phyloP scores from a whole-genome alignment of 2,329 filamentous ascomycete genomes.

The Metarhizium album region DNA sequence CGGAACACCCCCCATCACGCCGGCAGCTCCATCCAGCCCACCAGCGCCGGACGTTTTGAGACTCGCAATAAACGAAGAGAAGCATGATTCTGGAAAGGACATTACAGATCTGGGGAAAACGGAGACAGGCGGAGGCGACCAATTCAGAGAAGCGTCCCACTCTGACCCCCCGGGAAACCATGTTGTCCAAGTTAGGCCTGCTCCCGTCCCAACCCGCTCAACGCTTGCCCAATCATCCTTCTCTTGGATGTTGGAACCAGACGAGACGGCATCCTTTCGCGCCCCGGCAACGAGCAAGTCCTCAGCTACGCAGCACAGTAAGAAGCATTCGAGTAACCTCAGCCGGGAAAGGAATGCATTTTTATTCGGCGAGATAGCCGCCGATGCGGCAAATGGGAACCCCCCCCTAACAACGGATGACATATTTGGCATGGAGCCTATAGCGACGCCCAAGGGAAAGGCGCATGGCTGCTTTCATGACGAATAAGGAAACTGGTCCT shows the following conservation, averaged over 20 bases:
- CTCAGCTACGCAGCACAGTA: constrained; percentile 25
- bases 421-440: constrained; percentile 45
- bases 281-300: constrained; percentile 18
- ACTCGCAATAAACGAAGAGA: background rate
- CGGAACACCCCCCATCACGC: too few relatives aligned
- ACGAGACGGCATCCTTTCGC: constrained; percentile 23
- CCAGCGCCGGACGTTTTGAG: background rate
- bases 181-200: constrained; percentile 14
- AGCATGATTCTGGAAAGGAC: background rate
- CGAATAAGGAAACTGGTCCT: background rate
- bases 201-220: constrained; percentile 49
- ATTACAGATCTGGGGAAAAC: background rate
- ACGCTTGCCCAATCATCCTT: constrained; percentile 65
- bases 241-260: constrained; percentile 65
- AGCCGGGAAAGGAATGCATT: constrained; percentile 48
- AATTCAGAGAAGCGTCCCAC: background rate
- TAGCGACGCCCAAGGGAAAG: constrained; percentile 21
- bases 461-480: constrained; percentile 1
- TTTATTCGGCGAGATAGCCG: constrained; percentile 43
- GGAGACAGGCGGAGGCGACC: background rate
- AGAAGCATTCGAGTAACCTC: constrained; percentile 30
- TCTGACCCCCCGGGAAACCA: background rate
- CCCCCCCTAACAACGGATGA: constrained; percentile 32
- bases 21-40: background rate
- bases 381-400: constrained; percentile 21